Evolutionary conservation across 2,329 filamentous ascomycete genomes (phyloP).

Genomic region (Ophiosphaerella korrae): DNA sequence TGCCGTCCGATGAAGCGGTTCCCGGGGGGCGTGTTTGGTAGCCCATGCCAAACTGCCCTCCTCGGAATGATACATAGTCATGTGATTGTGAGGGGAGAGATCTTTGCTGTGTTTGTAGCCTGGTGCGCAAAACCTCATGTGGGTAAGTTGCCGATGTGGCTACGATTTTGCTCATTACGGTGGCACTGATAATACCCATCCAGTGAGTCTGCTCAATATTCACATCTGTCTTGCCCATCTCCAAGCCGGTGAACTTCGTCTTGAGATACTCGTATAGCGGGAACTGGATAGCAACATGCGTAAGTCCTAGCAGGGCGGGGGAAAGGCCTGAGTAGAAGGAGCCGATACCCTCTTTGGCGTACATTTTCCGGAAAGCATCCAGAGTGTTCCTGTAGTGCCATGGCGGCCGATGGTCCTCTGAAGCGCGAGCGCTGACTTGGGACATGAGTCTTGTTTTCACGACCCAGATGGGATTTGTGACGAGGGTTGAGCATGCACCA

Average conservation of each 20-base stretch:
- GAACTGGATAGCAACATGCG: constrained; percentile 96
- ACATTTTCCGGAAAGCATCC: constrained; percentile 96
- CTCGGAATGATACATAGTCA: constrained; percentile 58
- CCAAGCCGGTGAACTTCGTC: constrained; percentile 83
- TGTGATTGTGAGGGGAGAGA: constrained; percentile 56
- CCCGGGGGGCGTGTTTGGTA: constrained; percentile 53
- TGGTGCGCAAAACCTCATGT: constrained; percentile 92
- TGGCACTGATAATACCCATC: constrained; percentile 83
- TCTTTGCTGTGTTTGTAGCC: constrained; percentile 90
- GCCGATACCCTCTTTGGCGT: constrained; percentile 80
- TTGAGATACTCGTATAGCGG: constrained; percentile 95
- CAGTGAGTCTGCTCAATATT: constrained; percentile 70
- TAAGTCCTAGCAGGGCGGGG: constrained; percentile 86
- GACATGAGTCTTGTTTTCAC: constrained; percentile 99
- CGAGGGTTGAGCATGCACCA: constrained; percentile 88
- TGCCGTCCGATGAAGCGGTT: constrained; percentile 60
- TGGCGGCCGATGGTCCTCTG: constrained; percentile 64
- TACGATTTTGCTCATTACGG: constrained; percentile 90
- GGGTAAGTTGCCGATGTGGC: constrained; percentile 96
- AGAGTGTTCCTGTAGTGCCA: constrained; percentile 92
- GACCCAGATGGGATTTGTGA: constrained; percentile 98
- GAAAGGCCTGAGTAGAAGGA: constrained; percentile 96
- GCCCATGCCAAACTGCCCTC: constrained; percentile 36
- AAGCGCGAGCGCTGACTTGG: constrained; percentile 69
- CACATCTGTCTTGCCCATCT: constrained; percentile 74